A percentile compares a stretch with the other conserved stretches of the same genome.
Evolutionary conservation across 768 basidiomycete genomes (phyloP).

Genomic region (Lentinula sp.): DNA sequence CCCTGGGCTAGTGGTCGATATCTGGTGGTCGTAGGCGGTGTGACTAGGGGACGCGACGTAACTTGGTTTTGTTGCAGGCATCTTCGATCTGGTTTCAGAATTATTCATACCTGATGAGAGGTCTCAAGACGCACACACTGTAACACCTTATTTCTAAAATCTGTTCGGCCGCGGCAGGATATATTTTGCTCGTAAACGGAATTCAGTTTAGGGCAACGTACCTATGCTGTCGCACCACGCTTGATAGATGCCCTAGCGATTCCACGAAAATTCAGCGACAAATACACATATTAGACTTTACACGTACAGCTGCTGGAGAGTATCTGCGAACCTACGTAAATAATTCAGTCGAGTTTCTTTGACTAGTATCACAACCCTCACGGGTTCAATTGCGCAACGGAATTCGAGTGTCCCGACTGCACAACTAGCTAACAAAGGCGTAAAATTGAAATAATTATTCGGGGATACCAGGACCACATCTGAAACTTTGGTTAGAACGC

Average conservation of each 20-base stretch:
- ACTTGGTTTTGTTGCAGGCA: slow-evolving; percentile 53
- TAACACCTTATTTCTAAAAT: slow-evolving; percentile 54
- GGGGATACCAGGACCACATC: slow-evolving; percentile 67
- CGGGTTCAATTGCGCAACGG: slow-evolving; percentile 75
- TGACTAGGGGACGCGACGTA: slow-evolving; percentile 18
- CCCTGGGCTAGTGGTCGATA: slow-evolving; percentile 12
- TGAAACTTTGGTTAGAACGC: slow-evolving; percentile 15
- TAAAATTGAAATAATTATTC: slow-evolving; percentile 63
- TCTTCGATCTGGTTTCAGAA: slow-evolving; percentile 26
- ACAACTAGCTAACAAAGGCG: slow-evolving; percentile 61
- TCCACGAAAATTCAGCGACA: background rate
- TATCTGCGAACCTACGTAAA: slow-evolving; percentile 45
- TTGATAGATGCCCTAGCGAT: slow-evolving; percentile 51
- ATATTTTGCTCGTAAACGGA: background rate
- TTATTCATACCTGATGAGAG: background rate
- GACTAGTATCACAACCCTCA: slow-evolving; percentile 25
- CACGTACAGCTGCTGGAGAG: slow-evolving; percentile 48
- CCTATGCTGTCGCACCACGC: slow-evolving; percentile 76
- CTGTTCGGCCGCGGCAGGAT: slow-evolving; percentile 21
- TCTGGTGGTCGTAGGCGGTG: slow-evolving; percentile 8
- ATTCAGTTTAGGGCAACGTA: slow-evolving; percentile 10
- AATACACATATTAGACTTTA: background rate
- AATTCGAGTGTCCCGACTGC: slow-evolving; percentile 84
- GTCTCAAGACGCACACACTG: slow-evolving; percentile 41
- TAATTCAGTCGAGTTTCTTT: background rate